A percentile compares a stretch with the other conserved stretches of the same genome.
phyloP scores from a whole-genome alignment of 768 basidiomycete genomes.

The Piloderma croceum region DNA sequence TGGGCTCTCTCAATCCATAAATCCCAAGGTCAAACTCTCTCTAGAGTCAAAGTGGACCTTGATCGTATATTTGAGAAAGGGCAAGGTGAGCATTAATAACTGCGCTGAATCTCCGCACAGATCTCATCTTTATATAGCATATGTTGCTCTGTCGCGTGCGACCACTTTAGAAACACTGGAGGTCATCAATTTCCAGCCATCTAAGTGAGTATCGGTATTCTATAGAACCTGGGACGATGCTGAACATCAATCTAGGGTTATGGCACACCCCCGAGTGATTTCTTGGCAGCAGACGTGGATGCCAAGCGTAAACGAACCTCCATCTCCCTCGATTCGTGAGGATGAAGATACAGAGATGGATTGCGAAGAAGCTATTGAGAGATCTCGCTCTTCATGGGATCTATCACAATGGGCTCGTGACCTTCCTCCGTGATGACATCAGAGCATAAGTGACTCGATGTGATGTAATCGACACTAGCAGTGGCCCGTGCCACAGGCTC shows the following conservation, averaged over 20 bases:
- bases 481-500: too few species aligned
- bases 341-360: conserved; percentile 35
- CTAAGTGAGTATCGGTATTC: conserved; percentile 38
- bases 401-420: too few species aligned
- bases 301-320: too few species aligned
- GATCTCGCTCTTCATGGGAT: too few species aligned
- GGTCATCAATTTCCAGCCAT: conserved; percentile 55
- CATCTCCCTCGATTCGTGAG: too few species aligned
- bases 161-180: conserved; percentile 61
- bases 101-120: neutral
- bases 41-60: conserved; percentile 78
- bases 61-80: conserved; percentile 73
- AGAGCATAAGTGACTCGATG: too few species aligned
- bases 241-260: conserved; percentile 39
- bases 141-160: conserved; percentile 70
- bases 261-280: conserved; percentile 59
- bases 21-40: conserved; percentile 84
- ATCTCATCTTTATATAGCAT: conserved; percentile 36
- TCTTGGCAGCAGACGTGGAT: conserved; percentile 53
- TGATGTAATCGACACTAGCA: too few species aligned
- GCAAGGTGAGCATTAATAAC: conserved; percentile 44
- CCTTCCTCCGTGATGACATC: too few species aligned
- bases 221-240: conserved; percentile 1
- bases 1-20: conserved; percentile 90
- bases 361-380: conserved; percentile 28